Conservation (phyloP, 2,329 filamentous ascomycete species). For the Helotiales sp. region DNA sequence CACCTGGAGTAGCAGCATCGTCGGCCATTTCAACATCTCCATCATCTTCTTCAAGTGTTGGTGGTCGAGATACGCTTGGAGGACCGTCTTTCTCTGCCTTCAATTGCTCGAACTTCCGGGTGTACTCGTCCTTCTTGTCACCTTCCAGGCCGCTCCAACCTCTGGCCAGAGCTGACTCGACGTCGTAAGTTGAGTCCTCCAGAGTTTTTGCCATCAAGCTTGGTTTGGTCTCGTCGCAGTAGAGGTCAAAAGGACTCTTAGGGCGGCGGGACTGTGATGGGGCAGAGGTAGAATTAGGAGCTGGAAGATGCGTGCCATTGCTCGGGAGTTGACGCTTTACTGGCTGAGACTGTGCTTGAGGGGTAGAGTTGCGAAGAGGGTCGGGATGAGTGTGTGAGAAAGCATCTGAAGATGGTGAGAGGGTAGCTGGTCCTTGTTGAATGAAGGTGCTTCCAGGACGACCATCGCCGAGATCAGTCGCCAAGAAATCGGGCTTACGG, state of each 20-base stretch:
- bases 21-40: slow-evolving; percentile 38
- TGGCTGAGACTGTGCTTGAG: slow-evolving; percentile 28
- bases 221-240: slow-evolving; percentile 29
- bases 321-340: slow-evolving; percentile 25
- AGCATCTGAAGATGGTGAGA: slow-evolving; percentile 53
- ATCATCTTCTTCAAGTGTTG: slow-evolving; percentile 25
- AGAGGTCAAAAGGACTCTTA: slow-evolving; percentile 33
- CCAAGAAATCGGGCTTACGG: slow-evolving; percentile 53
- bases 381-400: slow-evolving; percentile 52
- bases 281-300: slow-evolving; percentile 5
- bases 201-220: slow-evolving; percentile 23
- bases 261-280: slow-evolving; percentile 16
- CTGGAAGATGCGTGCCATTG: slow-evolving; percentile 36
- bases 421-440: slow-evolving; percentile 46
- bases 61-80: slow-evolving; percentile 19
- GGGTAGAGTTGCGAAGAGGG: slow-evolving; percentile 25
- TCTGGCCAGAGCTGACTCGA: slow-evolving; percentile 30
- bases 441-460: slow-evolving; percentile 44
- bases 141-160: slow-evolving; percentile 31
- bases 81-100: slow-evolving; percentile 27
- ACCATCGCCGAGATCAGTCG: slow-evolving; percentile 37
- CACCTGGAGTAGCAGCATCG: slow-evolving; percentile 16
- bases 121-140: slow-evolving; percentile 24
- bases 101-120: slow-evolving; percentile 30
- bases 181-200: slow-evolving; percentile 28